Evolutionary conservation across 2,329 filamentous ascomycete genomes (phyloP), one percentile per base, ranked within the genome.

Genomic region (Aspergillus latus): DNA sequence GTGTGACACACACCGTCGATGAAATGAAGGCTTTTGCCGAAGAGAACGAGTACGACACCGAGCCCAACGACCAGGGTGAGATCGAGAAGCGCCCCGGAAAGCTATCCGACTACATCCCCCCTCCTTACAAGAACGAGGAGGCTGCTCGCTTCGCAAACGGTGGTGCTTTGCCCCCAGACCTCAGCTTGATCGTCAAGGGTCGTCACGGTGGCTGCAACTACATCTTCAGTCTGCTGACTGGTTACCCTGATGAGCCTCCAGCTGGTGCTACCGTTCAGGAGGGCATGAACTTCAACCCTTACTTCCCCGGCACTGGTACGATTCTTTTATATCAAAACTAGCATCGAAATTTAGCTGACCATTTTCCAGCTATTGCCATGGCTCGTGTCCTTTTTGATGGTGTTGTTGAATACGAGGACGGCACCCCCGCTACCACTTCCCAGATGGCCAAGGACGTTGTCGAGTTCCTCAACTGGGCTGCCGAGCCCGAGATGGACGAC

Each of bases 401-500:
- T 63, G 82, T 99, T 57, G 94, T 99, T 62, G 94, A 99, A 77
- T 99, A 97, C 80, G 94, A 99, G 76, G 94, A 99, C 67, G 92
- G 85, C 62, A 99, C 94, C 42, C 90, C 92, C 51, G 94, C 94
- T 49, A 90, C 93, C 60, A 92, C 92, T 65, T 97, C 93, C 62
- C 94, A 99, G 82, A 99, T 99, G 94, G 94, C 94, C 77, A 99
- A 99, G 88, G 94, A 99, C 69, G 94, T 99, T 59, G 87, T 89
- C 59, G 94, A 99, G 80, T 99, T 99, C 83, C 84, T 99, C 74
- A 97, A 99, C 88, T 99, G 94, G 94, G 84, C 94, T 53, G 92
- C 94, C 57, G 94, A 99, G 82, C 94, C 94, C 48, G 94, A 99
- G 84, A 96, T 97, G 92, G 94, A 99, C 73, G 88, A 97, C 75